Conservation (phyloP, 2,329 filamentous ascomycete genomes). For the Calonectria naviculata region DNA sequence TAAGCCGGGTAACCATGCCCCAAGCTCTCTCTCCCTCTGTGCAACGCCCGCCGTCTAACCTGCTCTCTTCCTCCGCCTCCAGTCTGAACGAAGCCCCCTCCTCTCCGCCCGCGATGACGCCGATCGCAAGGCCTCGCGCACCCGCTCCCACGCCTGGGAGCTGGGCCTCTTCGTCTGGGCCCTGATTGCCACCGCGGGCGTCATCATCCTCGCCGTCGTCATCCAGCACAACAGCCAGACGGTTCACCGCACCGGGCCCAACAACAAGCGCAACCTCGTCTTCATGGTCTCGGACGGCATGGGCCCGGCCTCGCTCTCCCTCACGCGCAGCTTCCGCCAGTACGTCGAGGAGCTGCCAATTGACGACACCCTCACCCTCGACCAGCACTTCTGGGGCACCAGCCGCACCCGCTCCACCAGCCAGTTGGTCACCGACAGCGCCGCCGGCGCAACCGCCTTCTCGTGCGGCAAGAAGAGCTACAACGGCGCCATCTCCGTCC, state of each 20-base stretch:
- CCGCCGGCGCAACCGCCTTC: constrained; percentile 97
- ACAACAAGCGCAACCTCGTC: constrained; percentile 88
- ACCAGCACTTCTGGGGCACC: constrained; percentile 90
- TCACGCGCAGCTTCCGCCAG: constrained; percentile 90
- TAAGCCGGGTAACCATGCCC: constrained; percentile 21
- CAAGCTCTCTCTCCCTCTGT: background rate
- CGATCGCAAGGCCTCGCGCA: constrained; percentile 40
- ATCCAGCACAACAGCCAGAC: constrained; percentile 76
- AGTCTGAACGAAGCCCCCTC: constrained; percentile 56
- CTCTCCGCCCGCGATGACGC: constrained; percentile 48
- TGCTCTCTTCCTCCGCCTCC: constrained; percentile 40
- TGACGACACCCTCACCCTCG: constrained; percentile 81
- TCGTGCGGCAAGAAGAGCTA: constrained; percentile 94
- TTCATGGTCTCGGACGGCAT: constrained; percentile 99
- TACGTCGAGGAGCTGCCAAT: constrained; percentile 77
- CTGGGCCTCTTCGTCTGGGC: constrained; percentile 85
- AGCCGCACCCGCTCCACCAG: constrained; percentile 87
- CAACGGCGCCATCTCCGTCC: constrained; percentile 93
- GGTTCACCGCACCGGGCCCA: constrained; percentile 48
- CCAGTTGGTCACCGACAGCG: constrained; percentile 92
- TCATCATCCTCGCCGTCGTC: constrained; percentile 83
- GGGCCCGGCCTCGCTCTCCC: constrained; percentile 89
- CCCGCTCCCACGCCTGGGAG: constrained; percentile 69
- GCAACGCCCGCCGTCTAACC: constrained; percentile 18
- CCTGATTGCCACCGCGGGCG: constrained; percentile 79